Percentiles rank a stretch among this genome's conserved stretches.
Conservation (phyloP, 495 filamentous ascomycete species). For the Xeromyces bisporus region DNA sequence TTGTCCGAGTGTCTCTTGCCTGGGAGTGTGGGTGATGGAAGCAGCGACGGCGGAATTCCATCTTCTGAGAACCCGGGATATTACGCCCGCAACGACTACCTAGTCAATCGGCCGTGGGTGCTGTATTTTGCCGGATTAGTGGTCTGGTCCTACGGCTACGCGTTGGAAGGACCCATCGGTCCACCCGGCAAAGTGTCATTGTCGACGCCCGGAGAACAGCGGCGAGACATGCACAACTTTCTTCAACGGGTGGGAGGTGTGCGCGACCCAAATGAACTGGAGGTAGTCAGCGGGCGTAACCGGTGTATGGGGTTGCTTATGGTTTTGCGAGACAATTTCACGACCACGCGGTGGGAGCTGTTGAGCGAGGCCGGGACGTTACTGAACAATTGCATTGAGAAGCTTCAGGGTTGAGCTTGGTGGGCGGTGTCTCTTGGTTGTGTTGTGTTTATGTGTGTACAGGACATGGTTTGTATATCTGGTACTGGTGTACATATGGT, state of each 20-base stretch:
- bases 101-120: conserved; percentile 94
- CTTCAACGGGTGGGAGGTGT: conserved; percentile 57
- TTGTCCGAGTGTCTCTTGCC: conserved; percentile 61
- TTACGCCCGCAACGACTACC: conserved; percentile 71
- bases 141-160: conserved; percentile 91
- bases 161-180: conserved; percentile 63
- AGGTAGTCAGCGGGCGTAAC: conserved; percentile 59
- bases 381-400: conserved; percentile 61
- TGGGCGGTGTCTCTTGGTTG: no score
- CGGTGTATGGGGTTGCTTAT: conserved; percentile 67
- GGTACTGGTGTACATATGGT: no score
- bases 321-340: conserved; percentile 66
- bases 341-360: conserved; percentile 76
- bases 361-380: conserved; percentile 70
- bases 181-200: conserved; percentile 34
- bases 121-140: conserved; percentile 84
- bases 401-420: conserved; percentile 25
- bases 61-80: conserved; percentile 28
- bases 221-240: conserved; percentile 64
- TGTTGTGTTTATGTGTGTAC: no score
- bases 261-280: conserved; percentile 65
- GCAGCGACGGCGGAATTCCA: no score
- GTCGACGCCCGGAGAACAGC: conserved; percentile 42
- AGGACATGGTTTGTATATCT: no score
- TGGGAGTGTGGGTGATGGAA: conserved; percentile 12